A percentile compares a stretch with the other conserved stretches of the same genome.
phyloP scores from a whole-genome alignment of 2,329 filamentous ascomycete species.

The Neophaeococcomyces aloes region DNA sequence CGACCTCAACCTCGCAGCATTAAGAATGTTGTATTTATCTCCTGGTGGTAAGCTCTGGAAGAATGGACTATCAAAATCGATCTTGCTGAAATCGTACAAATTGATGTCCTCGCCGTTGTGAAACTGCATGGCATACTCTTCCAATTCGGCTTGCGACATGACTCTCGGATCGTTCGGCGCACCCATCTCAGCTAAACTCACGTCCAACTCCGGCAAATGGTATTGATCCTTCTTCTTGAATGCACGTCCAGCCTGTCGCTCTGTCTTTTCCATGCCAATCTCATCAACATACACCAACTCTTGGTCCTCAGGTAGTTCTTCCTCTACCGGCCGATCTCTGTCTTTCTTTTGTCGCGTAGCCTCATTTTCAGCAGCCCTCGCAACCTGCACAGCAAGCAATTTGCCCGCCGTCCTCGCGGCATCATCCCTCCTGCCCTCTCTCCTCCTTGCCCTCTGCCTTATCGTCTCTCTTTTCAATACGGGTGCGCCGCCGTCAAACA shows the following conservation, averaged over 20 bases:
- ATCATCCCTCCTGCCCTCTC: conserved; percentile 88
- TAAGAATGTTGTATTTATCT: conserved; percentile 94
- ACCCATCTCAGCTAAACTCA: conserved; percentile 73
- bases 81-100: conserved; percentile 94
- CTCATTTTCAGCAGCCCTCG: conserved; percentile 78
- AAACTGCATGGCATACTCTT: conserved; percentile 88
- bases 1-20: conserved; percentile 79
- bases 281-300: conserved; percentile 87
- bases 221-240: conserved; percentile 93
- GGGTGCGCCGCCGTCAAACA: conserved; percentile 94
- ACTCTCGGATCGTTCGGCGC: conserved; percentile 85
- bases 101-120: conserved; percentile 80
- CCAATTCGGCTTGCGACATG: conserved; percentile 89
- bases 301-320: conserved; percentile 55
- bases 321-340: conserved; percentile 38
- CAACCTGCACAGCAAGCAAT: conserved; percentile 87
- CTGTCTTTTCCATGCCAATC: conserved; percentile 64
- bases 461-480: conserved; percentile 86
- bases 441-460: conserved; percentile 60
- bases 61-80: conserved; percentile 93
- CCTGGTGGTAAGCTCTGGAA: conserved; percentile 81
- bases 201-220: conserved; percentile 76
- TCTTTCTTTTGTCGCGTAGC: conserved; percentile 51
- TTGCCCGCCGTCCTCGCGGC: conserved; percentile 84
- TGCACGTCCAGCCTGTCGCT: conserved; percentile 57